phyloP scores from a whole-genome alignment of 2,329 filamentous ascomycete genomes.

The Penicillium sp. region DNA sequence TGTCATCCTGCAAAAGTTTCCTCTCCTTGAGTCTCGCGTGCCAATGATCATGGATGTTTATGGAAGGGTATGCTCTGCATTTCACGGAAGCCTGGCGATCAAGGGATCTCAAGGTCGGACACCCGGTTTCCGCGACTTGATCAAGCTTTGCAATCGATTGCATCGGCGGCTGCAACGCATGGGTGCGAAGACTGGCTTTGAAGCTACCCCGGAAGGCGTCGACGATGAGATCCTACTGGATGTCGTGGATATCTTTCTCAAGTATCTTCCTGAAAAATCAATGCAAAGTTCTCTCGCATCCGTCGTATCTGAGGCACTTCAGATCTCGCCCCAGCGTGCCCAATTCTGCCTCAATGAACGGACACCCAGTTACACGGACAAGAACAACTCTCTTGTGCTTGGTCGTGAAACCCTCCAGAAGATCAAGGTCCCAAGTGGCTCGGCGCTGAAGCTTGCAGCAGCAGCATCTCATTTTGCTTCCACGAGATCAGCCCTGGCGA shows the following conservation, averaged over 20 bases:
- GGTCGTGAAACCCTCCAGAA: slow-evolving; percentile 61
- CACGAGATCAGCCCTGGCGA: slow-evolving; percentile 74
- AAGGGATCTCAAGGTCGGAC: slow-evolving; percentile 49
- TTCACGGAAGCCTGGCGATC: slow-evolving; percentile 37
- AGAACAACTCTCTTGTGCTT: slow-evolving; percentile 55
- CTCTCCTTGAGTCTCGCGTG: slow-evolving; percentile 58
- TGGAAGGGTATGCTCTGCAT: slow-evolving; percentile 39
- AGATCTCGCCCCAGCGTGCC: slow-evolving; percentile 74
- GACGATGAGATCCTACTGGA: slow-evolving; percentile 88
- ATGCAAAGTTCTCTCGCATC: slow-evolving; percentile 52
- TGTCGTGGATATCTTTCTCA: slow-evolving; percentile 85
- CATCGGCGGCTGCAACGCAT: slow-evolving; percentile 56
- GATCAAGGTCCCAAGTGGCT: slow-evolving; percentile 49
- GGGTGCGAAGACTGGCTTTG: slow-evolving; percentile 61
- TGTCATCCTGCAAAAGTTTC: slow-evolving; percentile 67
- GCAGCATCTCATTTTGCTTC: slow-evolving; percentile 65
- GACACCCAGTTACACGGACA: slow-evolving; percentile 64
- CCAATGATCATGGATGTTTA: slow-evolving; percentile 56
- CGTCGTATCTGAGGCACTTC: slow-evolving; percentile 78
- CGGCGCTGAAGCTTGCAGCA: slow-evolving; percentile 42
- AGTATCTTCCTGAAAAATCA: slow-evolving; percentile 65
- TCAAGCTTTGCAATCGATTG: slow-evolving; percentile 86
- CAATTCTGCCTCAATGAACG: slow-evolving; percentile 72
- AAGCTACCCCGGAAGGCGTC: slow-evolving; percentile 66
- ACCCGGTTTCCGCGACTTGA: slow-evolving; percentile 68